Base-by-base conservation (phyloP, 2,329 filamentous ascomycete genomes). In the Aspergillus calidoustus region DNA sequence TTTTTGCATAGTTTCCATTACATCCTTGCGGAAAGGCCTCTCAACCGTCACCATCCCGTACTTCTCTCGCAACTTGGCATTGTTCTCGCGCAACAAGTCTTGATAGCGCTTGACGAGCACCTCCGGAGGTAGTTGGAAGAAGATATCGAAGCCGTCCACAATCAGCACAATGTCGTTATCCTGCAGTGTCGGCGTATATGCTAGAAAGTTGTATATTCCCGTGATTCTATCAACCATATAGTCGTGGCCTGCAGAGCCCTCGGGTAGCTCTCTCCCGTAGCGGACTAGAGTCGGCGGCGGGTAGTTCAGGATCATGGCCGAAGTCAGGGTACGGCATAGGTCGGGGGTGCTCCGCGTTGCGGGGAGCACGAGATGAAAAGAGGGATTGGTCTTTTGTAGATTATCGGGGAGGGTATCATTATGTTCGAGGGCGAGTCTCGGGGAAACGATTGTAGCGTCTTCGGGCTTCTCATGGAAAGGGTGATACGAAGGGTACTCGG, bases 51-150 rank as follows among this genome's bases (percentile, higher is more conserved):
- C 68, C 56, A 55, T 72, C 2, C 83, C 83, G 64, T 87, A 86
- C 44, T 79, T 81, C 54, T 79, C 73, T 41, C 77, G 75, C 47
- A 89, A 74, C 28, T 82, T 80, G 34, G 75, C 72, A 64, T 90
- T 86, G 30, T 83, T 84, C 54, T 81, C 79, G n/a, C 79, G 76
- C 19, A 84, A 71, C 17, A 86, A 76, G 15, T 80, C 76, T 65
- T 87, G 84, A 72, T 90, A 91, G 48, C 88, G 82, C 65, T 83
- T 77, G 28, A 91, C 82, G 65, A 91, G 76, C 22, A 90, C 80
- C 47, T 88, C 84, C 3, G 86, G 83, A 0, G 87, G 87, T 2
- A 91, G 77, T 71, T 91, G 89, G 62, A 90, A 86, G 77, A 87
- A 86, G 1, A 87, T 80, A 61, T 90, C 86, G 71, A 86, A 83